phyloP scores from a whole-genome alignment of 2,329 filamentous ascomycete genomes.

The Aspergillus luchuensis region DNA sequence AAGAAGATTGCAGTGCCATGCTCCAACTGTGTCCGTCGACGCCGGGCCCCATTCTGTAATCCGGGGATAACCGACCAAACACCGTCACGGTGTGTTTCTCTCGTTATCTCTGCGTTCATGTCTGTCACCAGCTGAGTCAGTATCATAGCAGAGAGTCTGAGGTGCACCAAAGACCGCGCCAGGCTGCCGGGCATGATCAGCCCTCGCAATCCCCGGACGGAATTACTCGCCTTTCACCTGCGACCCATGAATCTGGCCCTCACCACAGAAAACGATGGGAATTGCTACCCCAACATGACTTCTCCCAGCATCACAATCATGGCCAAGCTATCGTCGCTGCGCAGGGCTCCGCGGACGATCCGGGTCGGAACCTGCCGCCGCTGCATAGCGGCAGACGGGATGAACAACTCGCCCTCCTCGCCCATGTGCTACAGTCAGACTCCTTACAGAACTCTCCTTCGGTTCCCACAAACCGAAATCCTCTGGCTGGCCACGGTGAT shows the following conservation, averaged over 20 bases:
- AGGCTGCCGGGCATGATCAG: neutral
- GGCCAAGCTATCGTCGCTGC: neutral
- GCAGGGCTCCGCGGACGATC: neutral
- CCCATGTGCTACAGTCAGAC: slow-evolving; percentile 1
- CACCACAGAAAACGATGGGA: neutral
- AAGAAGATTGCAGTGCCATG: neutral
- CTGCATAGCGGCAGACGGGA: neutral
- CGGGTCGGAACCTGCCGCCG: neutral
- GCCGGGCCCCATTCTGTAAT: slow-evolving; percentile 1
- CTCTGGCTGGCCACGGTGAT: neutral
- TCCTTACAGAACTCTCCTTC: neutral
- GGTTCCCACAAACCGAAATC: neutral
- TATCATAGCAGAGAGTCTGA: neutral
- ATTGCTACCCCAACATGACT: neutral
- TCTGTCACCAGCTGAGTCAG: neutral
- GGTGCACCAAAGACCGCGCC: neutral
- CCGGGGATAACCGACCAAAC: neutral
- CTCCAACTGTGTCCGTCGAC: slow-evolving; percentile 7
- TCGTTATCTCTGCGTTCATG: neutral
- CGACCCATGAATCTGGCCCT: neutral
- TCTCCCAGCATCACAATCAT: neutral
- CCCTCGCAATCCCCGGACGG: neutral
- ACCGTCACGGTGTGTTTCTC: neutral
- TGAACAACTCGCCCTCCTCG: slow-evolving; percentile 5
- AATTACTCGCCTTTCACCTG: neutral